Base-by-base conservation (phyloP, 257 asterid species). In the Vinca minor region DNA sequence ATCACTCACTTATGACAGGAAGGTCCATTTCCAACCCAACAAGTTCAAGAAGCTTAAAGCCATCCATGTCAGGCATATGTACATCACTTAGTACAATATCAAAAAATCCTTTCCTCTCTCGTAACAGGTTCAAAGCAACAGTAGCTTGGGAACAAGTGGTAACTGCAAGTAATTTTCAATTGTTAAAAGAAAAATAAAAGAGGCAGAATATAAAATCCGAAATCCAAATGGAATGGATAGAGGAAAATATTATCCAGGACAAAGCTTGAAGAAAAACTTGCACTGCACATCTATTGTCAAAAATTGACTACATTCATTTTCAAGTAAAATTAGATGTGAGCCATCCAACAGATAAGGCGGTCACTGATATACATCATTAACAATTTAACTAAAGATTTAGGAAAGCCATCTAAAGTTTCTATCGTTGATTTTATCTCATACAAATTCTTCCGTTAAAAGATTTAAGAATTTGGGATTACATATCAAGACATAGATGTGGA, bases 21-120 rank as follows among this genome's bases (percentile, higher is more conserved):
- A 91, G 93, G 85, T 82, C 96, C 96, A 91, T 87, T 77, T 91
- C 97, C 74, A 91, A 69, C 59, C 96, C 97, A 68, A 91, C 85
- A 58, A 76, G 91, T 78, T 91, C 97, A 57, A 91, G 95, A 73
- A 91, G 96, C 66, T 79, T 87, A 78, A 85, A 87, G 52, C 97
- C 97, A 81, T 91, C 94, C 96, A 91, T 87, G 73, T 91, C 96
- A 66, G 97, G 97, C 97, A 91, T 87, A 77, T 91, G 96, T 45
- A 91, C 96, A 70, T 91, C 97, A 67, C 96, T 91, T 68, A 91
- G 83, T 26, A 91, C 89, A 63, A 91, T 55, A 73, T 91, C 97
- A 49, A 78, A 91, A 68, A 78, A 77, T 62, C 83, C 89, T 74
- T 82, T 91, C 80, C 86, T 77, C 62, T 91, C 95, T 70, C 97